Conservation (phyloP, 768 basidiomycete genomes). For the Tricholoma matsutake region DNA sequence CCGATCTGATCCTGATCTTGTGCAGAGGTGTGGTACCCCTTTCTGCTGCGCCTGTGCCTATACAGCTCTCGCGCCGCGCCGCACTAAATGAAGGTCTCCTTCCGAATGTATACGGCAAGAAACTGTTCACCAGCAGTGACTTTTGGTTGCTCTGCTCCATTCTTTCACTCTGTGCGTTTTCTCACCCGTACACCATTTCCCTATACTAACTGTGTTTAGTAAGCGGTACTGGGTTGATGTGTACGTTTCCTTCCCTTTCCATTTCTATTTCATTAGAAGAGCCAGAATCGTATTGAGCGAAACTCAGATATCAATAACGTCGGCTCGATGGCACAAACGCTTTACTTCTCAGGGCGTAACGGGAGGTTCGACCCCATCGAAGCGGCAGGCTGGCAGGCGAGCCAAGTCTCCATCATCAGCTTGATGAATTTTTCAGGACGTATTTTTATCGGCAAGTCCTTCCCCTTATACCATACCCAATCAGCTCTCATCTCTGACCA, state of each 20-base stretch:
- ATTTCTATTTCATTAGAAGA: neutral
- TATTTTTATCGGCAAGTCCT: constrained; percentile 62
- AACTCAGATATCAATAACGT: constrained; percentile 76
- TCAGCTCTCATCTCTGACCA: neutral
- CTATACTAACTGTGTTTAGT: constrained; percentile 33
- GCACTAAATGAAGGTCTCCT: constrained; percentile 15
- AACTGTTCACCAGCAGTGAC: constrained; percentile 18
- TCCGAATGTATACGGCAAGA: constrained; percentile 22
- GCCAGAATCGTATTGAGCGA: neutral
- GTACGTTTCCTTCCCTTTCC: constrained; percentile 33
- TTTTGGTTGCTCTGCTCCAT: constrained; percentile 41
- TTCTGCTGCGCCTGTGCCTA: neutral
- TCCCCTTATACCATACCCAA: neutral
- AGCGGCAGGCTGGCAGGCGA: constrained; percentile 73
- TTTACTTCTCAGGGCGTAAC: constrained; percentile 19
- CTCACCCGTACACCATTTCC: neutral
- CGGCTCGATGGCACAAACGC: constrained; percentile 66
- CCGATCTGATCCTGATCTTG: neutral
- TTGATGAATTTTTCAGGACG: constrained; percentile 80
- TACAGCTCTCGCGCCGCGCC: constrained; percentile 10
- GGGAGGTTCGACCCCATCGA: constrained; percentile 59
- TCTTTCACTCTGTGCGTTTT: constrained; percentile 50
- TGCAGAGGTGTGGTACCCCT: neutral
- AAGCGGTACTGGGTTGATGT: constrained; percentile 76
- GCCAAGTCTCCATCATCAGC: constrained; percentile 82